Base-by-base conservation (phyloP, 2,329 filamentous ascomycete genomes). In the Colletotrichum nymphaeae region DNA sequence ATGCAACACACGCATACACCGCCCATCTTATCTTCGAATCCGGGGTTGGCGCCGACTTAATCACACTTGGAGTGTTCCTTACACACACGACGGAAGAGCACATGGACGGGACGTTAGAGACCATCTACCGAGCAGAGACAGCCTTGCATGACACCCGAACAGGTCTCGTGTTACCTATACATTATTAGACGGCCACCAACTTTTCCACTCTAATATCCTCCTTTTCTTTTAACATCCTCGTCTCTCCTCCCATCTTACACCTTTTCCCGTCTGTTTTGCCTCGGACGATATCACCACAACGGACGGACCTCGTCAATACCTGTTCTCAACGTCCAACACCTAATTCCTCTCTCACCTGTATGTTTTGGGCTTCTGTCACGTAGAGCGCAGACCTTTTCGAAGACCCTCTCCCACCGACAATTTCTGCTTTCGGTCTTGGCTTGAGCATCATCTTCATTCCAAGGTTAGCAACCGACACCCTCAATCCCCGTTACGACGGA, bases 1-100 rank as follows among this genome's bases (percentile, higher is more conserved):
- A 42, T 42, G 37, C 16, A 19, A 35, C 46, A 53, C 62, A 42
- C 57, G 8, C 59, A 19, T 14, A 55, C 14, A 19, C 62, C 19
- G 35, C 52, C 30, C 46, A 32, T 22, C 28, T 11, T 63, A 24
- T 37, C 11, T 62, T 64, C 56, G 49, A 71, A 66, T 66, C 60
- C 67, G 60, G 71, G 71, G 71, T 71, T 73, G 71, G 71, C 71
- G 71, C 67, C 55, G 49, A 66, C 60, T 49, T 70, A 62, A 52
- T 65, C 35, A 52, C 14, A 35, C 24, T 56, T 22, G 46, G 49
- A 32, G 32, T 49, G 19, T 49, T 11, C 37, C 37, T 42, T 42
- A 19, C 32, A 63, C 30, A 42, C 42, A 35, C 28, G 32, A 66
- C 30, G 9, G 46, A 65, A 65, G 49, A 52, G 63, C 63, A 65